These are phyloP conservation scores for Ceratobasidium sp. DNA, from an alignment of 1,284 basidiomycete genomes.

Conservation along the genomic window DNA sequence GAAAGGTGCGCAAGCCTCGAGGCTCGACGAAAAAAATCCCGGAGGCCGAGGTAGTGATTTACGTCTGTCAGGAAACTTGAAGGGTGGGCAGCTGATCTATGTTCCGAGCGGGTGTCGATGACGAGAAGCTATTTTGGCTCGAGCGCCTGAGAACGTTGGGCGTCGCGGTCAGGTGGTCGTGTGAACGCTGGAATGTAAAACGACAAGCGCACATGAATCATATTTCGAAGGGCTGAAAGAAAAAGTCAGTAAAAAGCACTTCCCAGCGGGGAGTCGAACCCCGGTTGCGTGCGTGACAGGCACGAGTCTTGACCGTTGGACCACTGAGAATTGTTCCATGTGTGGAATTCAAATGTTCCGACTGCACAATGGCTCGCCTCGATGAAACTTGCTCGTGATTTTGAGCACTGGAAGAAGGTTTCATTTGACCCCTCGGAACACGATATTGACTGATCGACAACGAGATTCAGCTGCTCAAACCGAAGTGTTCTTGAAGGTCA, in stretches of 20 bases:
- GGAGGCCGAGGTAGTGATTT: not conserved
- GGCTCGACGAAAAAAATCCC: not conserved
- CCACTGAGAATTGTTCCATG: constrained; percentile 30
- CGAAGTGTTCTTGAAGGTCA: not conserved
- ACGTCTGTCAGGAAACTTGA: not conserved
- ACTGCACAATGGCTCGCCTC: not conserved
- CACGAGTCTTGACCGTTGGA: too few species aligned
- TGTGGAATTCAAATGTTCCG: not conserved
- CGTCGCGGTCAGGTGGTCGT: not conserved
- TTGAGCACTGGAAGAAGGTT: not conserved
- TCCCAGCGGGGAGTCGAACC: too few species aligned
- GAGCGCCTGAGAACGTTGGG: not conserved
- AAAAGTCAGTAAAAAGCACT: not conserved
- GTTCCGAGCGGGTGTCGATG: not conserved
- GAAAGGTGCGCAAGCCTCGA: not conserved
- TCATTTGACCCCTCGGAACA: not conserved
- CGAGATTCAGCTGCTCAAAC: not conserved
- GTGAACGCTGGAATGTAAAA: not conserved
- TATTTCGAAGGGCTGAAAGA: not conserved
- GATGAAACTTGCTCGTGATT: not conserved
- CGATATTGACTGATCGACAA: not conserved
- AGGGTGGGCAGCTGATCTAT: not conserved
- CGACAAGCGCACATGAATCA: not conserved
- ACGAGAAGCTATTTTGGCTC: not conserved
- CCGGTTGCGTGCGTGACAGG: too few species aligned